phyloP scores from a whole-genome alignment of 2,329 filamentous ascomycete genomes.

The Pochonia chlamydosporia region DNA sequence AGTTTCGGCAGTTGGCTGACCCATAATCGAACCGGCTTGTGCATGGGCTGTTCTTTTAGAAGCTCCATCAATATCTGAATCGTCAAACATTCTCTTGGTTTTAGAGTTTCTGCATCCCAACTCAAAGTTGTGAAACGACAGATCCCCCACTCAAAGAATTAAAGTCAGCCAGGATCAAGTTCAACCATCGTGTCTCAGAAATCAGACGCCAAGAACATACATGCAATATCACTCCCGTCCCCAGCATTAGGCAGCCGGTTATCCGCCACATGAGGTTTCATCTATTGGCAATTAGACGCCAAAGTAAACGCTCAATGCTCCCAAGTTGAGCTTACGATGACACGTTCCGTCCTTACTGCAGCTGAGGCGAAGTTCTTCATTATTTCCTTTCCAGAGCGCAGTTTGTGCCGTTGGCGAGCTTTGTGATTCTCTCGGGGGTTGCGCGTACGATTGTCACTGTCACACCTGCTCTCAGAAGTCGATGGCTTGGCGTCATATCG shows the following conservation, averaged over 20 bases:
- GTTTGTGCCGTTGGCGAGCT: slow-evolving; percentile 15
- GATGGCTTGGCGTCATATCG: slow-evolving; percentile 10
- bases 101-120: neutral
- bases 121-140: slow-evolving; percentile 6
- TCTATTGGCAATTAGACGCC: neutral
- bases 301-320: neutral
- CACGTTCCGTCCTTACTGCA: neutral
- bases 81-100: neutral
- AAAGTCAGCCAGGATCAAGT: neutral
- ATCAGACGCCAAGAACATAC: neutral
- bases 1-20: too few relatives aligned
- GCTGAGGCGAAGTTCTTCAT: slow-evolving; percentile 50
- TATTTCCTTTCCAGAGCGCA: slow-evolving; percentile 38
- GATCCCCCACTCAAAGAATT: slow-evolving; percentile 1
- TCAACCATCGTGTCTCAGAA: neutral
- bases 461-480: neutral
- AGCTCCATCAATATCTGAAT: neutral
- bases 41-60: too few relatives aligned
- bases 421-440: neutral
- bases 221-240: neutral
- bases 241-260: neutral
- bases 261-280: slow-evolving; percentile 2
- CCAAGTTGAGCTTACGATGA: slow-evolving; percentile 5
- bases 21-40: too few relatives aligned
- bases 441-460: neutral